Base-by-base conservation (phyloP, 192 early-diverging fungal genomes). In the Coemansia sp. region DNA sequence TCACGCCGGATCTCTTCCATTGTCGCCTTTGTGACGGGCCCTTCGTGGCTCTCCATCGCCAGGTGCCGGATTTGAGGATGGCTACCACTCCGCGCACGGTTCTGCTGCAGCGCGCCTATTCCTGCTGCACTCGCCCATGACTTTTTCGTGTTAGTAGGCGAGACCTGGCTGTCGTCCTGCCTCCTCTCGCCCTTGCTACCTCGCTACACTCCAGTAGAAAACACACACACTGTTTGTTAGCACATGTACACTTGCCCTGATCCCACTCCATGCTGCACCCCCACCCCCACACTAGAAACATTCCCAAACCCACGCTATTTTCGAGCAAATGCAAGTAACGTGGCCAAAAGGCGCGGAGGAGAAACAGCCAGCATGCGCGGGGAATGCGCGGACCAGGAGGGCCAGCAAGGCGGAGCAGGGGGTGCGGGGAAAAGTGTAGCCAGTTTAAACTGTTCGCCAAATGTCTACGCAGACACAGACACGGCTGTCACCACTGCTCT, bases 1-100 rank as follows among this genome's bases (percentile, higher is more conserved):
- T 81, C 78, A 43, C 78, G 73, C 13, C 78, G 78, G 62, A 81
- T 81, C 67, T 81, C 78, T 18, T 81, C 78, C 78, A 81, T 81
- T 35, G 78, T 81, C 40, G 78, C 78, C 34, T 74, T 75, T 30
- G 69, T 75, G 55, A 81, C 73, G 6, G 78, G 78, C 24, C 78
- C 78, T 22, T 55, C 67, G 68, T 73, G 78, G 74, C 70, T 68
- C 61, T 81, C 78, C 78, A 81, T 73, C n/a, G 78, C 78, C 62
- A 81, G 58, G 61, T 81, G 78, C 8, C 78, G 69, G 61, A 81
- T 81, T 61, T 75, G 78, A 1, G 78, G 78, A 41, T 81, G 73
- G 73, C 70, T 81, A 64, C 73, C 77, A 62, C 70, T 79, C 32
- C 77, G 64, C 45, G 68, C 50, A 15, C 70, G 71, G 59, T 52